phyloP scores from a whole-genome alignment of 495 filamentous ascomycete species.

The Penicillium diatomitis region DNA sequence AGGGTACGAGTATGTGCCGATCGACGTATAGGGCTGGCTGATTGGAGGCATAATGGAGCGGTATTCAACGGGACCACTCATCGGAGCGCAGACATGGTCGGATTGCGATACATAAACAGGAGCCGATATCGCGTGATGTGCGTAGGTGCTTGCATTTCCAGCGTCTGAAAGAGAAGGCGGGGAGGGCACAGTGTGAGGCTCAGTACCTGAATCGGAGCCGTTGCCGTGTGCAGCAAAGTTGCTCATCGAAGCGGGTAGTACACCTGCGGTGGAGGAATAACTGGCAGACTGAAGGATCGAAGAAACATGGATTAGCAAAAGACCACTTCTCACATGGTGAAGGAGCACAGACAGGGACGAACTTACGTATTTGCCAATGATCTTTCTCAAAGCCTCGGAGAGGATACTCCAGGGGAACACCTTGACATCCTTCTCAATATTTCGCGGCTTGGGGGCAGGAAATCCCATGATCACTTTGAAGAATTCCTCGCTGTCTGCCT shows the following conservation, averaged over 20 bases:
- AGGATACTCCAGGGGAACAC: conserved; percentile 93
- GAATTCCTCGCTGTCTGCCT: conserved; percentile 85
- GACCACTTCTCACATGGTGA: no score
- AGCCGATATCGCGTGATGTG: conserved; percentile 12
- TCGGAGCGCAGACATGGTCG: conserved; percentile 10
- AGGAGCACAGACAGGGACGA: not conserved
- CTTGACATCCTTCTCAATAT: conserved; percentile 98
- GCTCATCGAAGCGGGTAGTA: conserved; percentile 30
- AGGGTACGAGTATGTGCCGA: conserved; percentile 28
- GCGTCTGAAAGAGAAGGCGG: conserved; percentile 38
- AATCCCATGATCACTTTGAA: conserved; percentile 99
- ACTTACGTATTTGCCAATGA: conserved; percentile 94
- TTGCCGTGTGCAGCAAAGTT: conserved; percentile 31
- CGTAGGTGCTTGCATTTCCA: conserved; percentile 24
- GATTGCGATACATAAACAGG: conserved; percentile 22
- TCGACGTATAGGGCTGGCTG: conserved; percentile 24
- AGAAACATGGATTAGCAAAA: no score
- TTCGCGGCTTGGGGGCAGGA: conserved; percentile 83
- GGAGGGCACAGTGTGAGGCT: conserved; percentile 30
- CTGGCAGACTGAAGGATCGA: conserved; percentile 34
- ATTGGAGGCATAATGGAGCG: conserved; percentile 24
- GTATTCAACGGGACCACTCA: conserved; percentile 22
- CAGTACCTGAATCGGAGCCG: conserved; percentile 34
- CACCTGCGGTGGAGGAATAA: conserved; percentile 42
- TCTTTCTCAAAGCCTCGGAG: conserved; percentile 78